These are phyloP conservation scores for Glycine soja DNA, from an alignment of 306 rosid species.

Conservation along the genomic window DNA sequence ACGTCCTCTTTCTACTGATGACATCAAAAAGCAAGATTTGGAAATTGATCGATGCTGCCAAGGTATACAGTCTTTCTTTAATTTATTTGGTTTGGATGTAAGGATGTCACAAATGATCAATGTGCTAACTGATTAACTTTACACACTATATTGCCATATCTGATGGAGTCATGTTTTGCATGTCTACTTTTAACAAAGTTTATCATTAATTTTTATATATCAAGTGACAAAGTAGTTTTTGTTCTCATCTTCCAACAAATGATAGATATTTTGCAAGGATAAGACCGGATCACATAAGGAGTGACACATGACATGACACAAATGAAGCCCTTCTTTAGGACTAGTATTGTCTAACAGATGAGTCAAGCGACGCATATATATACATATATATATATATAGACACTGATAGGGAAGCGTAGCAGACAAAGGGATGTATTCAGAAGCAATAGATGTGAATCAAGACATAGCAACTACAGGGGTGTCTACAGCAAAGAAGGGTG, in stretches of 20 bases:
- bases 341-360: not conserved
- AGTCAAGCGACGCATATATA: not conserved
- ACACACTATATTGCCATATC: too few relatives aligned
- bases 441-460: too few relatives aligned
- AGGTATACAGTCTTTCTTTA: not conserved
- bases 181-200: not conserved
- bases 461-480: too few relatives aligned
- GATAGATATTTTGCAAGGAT: not conserved
- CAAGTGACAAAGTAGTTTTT: not conserved
- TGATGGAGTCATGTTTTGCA: too few relatives aligned
- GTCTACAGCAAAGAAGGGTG: too few relatives aligned
- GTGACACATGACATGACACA: not conserved
- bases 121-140: not conserved
- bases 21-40: slow-evolving; percentile 15
- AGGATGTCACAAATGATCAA: not conserved
- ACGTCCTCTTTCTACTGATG: not conserved
- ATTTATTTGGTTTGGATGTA: not conserved
- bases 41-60: slow-evolving; percentile 9
- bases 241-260: not conserved
- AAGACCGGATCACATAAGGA: not conserved
- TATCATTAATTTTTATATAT: not conserved
- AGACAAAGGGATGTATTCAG: too few relatives aligned
- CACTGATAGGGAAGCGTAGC: too few relatives aligned
- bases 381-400: too few relatives aligned
- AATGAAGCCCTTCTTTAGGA: not conserved